Evolutionary conservation across 441 rosid species (phyloP), one percentile per base, ranked within the genome.

Genomic region (Jatropha podagrica): DNA sequence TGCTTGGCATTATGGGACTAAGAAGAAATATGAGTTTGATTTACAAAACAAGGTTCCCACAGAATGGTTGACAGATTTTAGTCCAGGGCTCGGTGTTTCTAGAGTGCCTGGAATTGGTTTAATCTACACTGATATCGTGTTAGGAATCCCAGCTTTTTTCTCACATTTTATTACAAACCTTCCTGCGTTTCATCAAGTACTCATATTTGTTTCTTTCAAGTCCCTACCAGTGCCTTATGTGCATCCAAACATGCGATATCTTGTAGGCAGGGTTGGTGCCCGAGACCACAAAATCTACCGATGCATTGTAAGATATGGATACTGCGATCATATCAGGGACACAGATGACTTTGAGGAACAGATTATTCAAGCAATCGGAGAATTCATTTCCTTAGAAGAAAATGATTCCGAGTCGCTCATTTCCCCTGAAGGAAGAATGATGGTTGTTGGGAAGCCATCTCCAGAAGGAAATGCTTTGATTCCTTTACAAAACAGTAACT

Each of bases 81-180:
- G 90, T 77, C 84, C 80, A 0, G 84, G 90, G 18, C 92, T 91
- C 0, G 90, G 91, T 54, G 85, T 88, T 83, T 84, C 89, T 51
- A 78, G 92, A 80, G 89, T 89, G 20, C 84, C 90, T 0, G 92
- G 92, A 74, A 88, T 91, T 51, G 93, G 91, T 69, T 82, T 89
- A 69, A 77, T 89, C 74, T 74, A 88, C 81, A 81, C 89, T 0
- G 88, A 91, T 67, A 80, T 89, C 37, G 87, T 85, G 41, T 76
- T 86, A 10, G 93, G 92, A 76, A 84, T 91, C 78, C 93, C 96
- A 0, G 87, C 90, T 69, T 86, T 88, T 81, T 89, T 91, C 85
- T 88, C 93, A 18, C 96, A 86, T 77, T 89, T 91, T 78, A 79
- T 88, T 68, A 85, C 87, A 0, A 89, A 91, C 70, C 83, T 91